These are phyloP conservation scores for Ormosia emarginata DNA, from an alignment of 306 rosid species.

Conservation along the genomic window DNA sequence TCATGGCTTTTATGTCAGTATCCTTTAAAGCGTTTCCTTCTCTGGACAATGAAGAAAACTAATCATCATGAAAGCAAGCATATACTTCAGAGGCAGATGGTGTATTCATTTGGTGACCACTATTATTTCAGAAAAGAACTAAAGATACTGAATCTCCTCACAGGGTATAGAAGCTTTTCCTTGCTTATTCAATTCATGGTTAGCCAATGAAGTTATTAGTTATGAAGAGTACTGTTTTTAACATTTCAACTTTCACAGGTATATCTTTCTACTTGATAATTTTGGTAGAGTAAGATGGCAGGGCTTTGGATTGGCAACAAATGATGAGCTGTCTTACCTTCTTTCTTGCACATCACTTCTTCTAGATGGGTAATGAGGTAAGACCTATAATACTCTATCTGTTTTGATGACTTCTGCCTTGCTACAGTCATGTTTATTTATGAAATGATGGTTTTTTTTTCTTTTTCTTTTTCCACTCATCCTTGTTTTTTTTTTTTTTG, in stretches of 20 bases:
- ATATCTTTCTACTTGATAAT: constrained; percentile 71
- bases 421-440: not conserved
- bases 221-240: not conserved
- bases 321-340: constrained; percentile 72
- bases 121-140: constrained; percentile 92
- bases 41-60: constrained; percentile 69
- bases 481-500: not conserved
- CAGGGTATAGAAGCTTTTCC: constrained; percentile 57
- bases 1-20: constrained; percentile 54
- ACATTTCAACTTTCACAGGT: constrained; percentile 41
- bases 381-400: not conserved
- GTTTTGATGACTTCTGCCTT: not conserved
- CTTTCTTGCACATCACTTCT: constrained; percentile 60
- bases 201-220: not conserved
- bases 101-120: constrained; percentile 87
- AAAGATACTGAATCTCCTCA: constrained; percentile 65
- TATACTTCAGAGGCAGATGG: constrained; percentile 48
- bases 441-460: not conserved
- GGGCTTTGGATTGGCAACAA: constrained; percentile 68
- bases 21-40: constrained; percentile 66
- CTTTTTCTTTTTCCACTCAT: too few species aligned
- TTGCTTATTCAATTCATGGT: constrained; percentile 7
- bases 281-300: constrained; percentile 97
- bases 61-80: constrained; percentile 32
- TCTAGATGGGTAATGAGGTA: constrained; percentile 51